A percentile compares a stretch with the other conserved stretches of the same genome.
Evolutionary conservation across 2,329 filamentous ascomycete species (phyloP).

Genomic region (Fusarium incarnatum): DNA sequence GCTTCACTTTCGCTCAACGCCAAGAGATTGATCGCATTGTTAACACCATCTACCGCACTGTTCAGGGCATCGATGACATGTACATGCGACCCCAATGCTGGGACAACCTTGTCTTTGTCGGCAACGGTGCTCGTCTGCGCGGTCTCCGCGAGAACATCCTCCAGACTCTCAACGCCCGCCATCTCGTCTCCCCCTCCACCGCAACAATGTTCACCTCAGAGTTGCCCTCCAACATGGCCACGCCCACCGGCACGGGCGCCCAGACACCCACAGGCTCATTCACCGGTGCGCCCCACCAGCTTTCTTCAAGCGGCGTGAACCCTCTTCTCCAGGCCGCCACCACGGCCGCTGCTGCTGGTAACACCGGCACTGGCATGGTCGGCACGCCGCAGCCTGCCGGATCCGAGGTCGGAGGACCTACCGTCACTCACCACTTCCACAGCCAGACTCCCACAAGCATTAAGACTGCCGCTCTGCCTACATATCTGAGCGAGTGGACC

Average conservation of each 20-base stretch:
- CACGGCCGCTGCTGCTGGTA: constrained; percentile 69
- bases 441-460: constrained; percentile 84
- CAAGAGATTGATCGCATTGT: constrained; percentile 85
- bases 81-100: constrained; percentile 88
- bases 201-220: constrained; percentile 98
- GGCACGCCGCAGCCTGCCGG: constrained; percentile 55
- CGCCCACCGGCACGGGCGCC: constrained; percentile 87
- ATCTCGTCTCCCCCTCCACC: constrained; percentile 90
- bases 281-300: constrained; percentile 66
- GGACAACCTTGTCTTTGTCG: constrained; percentile 92
- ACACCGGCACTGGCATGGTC: constrained; percentile 55
- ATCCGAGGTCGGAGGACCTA: constrained; percentile 54
- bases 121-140: constrained; percentile 79
- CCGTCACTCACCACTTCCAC: constrained; percentile 64
- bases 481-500: constrained; percentile 92
- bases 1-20: constrained; percentile 76
- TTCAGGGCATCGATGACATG: constrained; percentile 85
- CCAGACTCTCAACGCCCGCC: constrained; percentile 80
- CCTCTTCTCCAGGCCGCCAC: constrained; percentile 93
- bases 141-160: constrained; percentile 93
- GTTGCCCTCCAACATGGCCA: constrained; percentile 92
- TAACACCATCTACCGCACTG: constrained; percentile 82
- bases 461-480: constrained; percentile 80
- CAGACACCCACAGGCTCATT: constrained; percentile 83
- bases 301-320: constrained; percentile 75